phyloP scores from a whole-genome alignment of 1,284 basidiomycete species.

The Irpex lacteus region DNA sequence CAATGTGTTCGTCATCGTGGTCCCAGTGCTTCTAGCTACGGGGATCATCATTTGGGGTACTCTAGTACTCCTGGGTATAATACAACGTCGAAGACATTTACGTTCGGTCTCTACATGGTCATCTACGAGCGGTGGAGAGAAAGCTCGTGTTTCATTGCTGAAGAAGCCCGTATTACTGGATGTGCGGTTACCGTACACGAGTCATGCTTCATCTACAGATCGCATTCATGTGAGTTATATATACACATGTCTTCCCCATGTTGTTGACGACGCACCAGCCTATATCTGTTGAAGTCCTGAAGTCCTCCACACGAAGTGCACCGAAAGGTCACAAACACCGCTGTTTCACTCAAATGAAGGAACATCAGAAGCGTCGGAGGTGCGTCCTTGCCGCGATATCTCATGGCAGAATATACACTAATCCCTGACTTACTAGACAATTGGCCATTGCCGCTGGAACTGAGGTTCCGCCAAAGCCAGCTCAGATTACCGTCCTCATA shows the following conservation, averaged over 20 bases:
- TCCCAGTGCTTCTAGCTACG: slow-evolving; percentile 6
- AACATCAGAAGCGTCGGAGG: too few relatives aligned
- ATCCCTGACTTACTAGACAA: too few relatives aligned
- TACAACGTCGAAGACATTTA: neutral
- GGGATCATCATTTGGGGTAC: slow-evolving; percentile 5
- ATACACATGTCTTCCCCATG: neutral
- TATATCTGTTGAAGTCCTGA: slow-evolving; percentile 6
- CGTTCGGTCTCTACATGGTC: neutral
- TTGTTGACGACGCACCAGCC: neutral
- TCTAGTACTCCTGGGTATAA: slow-evolving; percentile 1
- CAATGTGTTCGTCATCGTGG: slow-evolving; percentile 4
- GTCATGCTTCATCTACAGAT: neutral
- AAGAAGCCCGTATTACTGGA: slow-evolving; percentile 8
- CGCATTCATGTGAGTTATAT: neutral
- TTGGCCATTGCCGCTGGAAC: neutral
- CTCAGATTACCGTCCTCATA: slow-evolving; percentile 9
- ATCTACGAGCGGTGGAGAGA: neutral
- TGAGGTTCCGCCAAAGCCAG: neutral
- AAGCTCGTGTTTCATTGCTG: neutral
- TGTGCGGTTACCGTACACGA: neutral
- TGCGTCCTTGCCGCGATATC: too few relatives aligned
- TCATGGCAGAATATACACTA: too few relatives aligned
- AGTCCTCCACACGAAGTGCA: neutral
- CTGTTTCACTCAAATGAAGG: too few relatives aligned
- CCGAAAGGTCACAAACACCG: too few relatives aligned